phyloP scores from a whole-genome alignment of 208 protist genomes.

The Wallacemonas sp. region DNA sequence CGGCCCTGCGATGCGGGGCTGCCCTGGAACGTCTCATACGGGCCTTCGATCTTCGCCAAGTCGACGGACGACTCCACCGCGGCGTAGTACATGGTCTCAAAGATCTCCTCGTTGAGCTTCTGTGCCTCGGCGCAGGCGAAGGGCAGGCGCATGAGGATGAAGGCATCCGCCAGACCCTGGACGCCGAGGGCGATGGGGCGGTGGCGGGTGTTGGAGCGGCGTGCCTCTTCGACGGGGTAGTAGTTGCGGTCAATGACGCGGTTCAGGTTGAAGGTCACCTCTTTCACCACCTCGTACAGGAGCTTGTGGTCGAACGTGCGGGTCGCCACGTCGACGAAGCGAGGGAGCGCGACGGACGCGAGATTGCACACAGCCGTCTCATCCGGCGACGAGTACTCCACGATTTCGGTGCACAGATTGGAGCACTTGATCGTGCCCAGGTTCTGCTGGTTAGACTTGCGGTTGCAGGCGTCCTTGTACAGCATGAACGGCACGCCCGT shows the following conservation, averaged over 20 bases:
- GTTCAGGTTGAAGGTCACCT: constrained; percentile 97
- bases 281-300: constrained; percentile 91
- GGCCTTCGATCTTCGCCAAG: constrained; percentile 91
- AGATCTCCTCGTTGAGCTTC: constrained; percentile 97
- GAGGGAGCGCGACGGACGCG: constrained; percentile 97
- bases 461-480: constrained; percentile 99
- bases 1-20: constrained; percentile 95
- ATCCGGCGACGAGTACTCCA: constrained; percentile 97
- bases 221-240: constrained; percentile 97
- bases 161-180: constrained; percentile 98
- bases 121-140: constrained; percentile 94
- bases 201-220: constrained; percentile 95
- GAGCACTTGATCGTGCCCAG: constrained; percentile 98
- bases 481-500: constrained; percentile 99
- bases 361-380: constrained; percentile 99
- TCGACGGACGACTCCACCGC: constrained; percentile 91
- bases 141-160: constrained; percentile 94
- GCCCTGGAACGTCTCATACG: constrained; percentile 95
- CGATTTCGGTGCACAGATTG: constrained; percentile 99
- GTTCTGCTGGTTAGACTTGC: constrained; percentile 99
- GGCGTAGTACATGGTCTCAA: constrained; percentile 99
- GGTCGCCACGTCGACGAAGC: constrained; percentile 90
- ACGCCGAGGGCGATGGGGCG: constrained; percentile 98
- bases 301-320: constrained; percentile 86
- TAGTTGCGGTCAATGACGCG: constrained; percentile 98